A percentile compares a stretch with the other conserved stretches of the same genome.
These are phyloP conservation scores for Leptographium procerum DNA, from an alignment of 2,329 filamentous ascomycete species.

Conservation along the genomic window DNA sequence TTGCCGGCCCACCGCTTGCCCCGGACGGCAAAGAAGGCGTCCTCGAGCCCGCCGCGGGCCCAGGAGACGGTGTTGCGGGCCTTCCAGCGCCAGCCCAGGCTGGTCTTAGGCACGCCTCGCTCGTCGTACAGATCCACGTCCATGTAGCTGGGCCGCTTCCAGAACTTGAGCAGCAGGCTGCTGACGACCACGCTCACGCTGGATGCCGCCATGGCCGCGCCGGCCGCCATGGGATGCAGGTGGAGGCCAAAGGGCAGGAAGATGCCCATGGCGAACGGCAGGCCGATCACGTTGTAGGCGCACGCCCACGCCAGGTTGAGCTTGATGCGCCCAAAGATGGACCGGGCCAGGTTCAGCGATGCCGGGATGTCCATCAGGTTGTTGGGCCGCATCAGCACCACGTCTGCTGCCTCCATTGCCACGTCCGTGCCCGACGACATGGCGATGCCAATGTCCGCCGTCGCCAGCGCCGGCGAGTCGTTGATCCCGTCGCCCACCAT, in stretches of 20 bases:
- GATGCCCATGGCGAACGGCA: constrained; percentile 94
- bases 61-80: constrained; percentile 24
- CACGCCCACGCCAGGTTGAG: constrained; percentile 89
- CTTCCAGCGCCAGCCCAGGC: constrained; percentile 30
- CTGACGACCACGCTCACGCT: constrained; percentile 83
- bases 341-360: constrained; percentile 66
- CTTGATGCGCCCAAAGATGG: constrained; percentile 88
- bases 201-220: constrained; percentile 84
- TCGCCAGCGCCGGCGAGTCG: constrained; percentile 88
- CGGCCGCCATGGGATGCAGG: constrained; percentile 87
- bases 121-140: constrained; percentile 54
- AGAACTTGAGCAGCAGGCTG: constrained; percentile 74
- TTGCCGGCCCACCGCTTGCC: constrained; percentile 22
- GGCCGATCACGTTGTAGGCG: constrained; percentile 78
- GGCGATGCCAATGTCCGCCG: constrained; percentile 85
- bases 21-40: constrained; percentile 22
- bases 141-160: constrained; percentile 81
- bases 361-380: constrained; percentile 90
- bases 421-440: constrained; percentile 91
- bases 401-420: constrained; percentile 91
- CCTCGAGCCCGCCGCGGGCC: constrained; percentile 23
- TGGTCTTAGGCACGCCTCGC: constrained; percentile 28
- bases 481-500: constrained; percentile 99
- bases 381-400: constrained; percentile 88
- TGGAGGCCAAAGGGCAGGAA: constrained; percentile 83